Evolutionary conservation across 2,329 filamentous ascomycete species (phyloP).

Genomic region (Trichothecium roseum): DNA sequence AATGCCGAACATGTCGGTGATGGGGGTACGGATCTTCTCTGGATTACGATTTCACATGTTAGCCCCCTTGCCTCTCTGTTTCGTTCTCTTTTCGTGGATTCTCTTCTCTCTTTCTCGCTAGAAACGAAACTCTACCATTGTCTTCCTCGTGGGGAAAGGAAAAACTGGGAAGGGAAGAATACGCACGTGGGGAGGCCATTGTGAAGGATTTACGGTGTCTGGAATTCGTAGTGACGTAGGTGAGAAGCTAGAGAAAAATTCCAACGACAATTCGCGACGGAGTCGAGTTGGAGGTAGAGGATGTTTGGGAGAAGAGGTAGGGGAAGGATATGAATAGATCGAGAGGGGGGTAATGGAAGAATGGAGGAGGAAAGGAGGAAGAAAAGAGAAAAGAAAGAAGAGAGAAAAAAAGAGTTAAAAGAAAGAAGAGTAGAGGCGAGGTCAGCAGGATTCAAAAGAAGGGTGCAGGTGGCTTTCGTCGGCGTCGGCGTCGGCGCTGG

Average conservation of each 20-base stretch:
- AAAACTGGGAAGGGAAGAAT: too few species aligned
- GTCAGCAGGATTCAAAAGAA: not conserved
- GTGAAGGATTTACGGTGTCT: not conserved
- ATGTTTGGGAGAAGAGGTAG: not conserved
- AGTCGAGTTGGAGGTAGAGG: not conserved
- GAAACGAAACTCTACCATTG: too few species aligned
- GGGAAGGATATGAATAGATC: not conserved
- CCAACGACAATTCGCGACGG: too few species aligned
- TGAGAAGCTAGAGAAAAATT: too few species aligned
- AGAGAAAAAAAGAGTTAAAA: not conserved
- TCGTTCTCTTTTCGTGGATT: too few species aligned
- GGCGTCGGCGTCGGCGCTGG: not conserved
- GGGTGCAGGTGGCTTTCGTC: not conserved
- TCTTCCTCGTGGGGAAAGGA: too few species aligned
- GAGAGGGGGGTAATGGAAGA: not conserved
- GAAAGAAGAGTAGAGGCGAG: not conserved
- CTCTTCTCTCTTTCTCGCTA: too few species aligned
- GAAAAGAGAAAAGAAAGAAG: not conserved
- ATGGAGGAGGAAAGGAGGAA: not conserved
- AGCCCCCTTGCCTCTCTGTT: too few species aligned
- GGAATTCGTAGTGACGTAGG: not conserved
- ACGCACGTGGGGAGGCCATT: slow-evolving; percentile 8
- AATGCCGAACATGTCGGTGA: slow-evolving; percentile 96
- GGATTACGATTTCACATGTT: not conserved
- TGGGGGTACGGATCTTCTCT: slow-evolving; percentile 67